Conservation (phyloP, 768 basidiomycete genomes). For the Lactarius hatsudake region DNA sequence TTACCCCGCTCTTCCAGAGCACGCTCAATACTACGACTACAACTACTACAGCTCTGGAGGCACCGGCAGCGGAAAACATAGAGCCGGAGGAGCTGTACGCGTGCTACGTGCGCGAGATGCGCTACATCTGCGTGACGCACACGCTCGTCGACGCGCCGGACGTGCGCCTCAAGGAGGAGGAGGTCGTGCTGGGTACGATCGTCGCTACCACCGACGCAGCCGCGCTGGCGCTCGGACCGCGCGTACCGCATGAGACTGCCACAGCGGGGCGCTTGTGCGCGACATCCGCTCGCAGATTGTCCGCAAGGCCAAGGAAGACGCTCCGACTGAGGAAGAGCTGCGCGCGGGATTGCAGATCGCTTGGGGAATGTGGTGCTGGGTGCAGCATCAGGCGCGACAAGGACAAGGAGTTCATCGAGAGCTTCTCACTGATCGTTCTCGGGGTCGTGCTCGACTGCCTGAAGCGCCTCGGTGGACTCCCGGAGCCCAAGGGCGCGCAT, state of each 20-base stretch:
- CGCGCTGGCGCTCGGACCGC: slow-evolving; percentile 56
- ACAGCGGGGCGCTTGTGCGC: slow-evolving; percentile 49
- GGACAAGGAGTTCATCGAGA: slow-evolving; percentile 39
- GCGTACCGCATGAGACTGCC: slow-evolving; percentile 61
- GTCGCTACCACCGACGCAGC: slow-evolving; percentile 66
- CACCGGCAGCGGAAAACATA: background rate
- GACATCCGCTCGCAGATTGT: slow-evolving; percentile 44
- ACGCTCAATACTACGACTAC: no score
- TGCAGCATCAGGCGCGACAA: slow-evolving; percentile 38
- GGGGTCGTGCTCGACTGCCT: slow-evolving; percentile 28
- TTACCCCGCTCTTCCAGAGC: slow-evolving; percentile 6
- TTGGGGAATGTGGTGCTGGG: slow-evolving; percentile 66
- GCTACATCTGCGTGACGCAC: slow-evolving; percentile 70
- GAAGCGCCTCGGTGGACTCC: background rate
- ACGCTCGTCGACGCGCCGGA: slow-evolving; percentile 57
- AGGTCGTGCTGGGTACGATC: slow-evolving; percentile 75
- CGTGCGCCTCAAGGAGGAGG: slow-evolving; percentile 61
- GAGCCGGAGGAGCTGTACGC: slow-evolving; percentile 38
- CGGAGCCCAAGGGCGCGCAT: background rate
- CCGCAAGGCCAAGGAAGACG: background rate
- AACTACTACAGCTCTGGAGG: no score
- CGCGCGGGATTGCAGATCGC: slow-evolving; percentile 46
- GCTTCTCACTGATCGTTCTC: slow-evolving; percentile 68
- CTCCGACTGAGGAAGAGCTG: slow-evolving; percentile 26
- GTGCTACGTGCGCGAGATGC: slow-evolving; percentile 60